Conservation (phyloP, 2,329 filamentous ascomycete species). For the Pyrenophora seminiperda region DNA sequence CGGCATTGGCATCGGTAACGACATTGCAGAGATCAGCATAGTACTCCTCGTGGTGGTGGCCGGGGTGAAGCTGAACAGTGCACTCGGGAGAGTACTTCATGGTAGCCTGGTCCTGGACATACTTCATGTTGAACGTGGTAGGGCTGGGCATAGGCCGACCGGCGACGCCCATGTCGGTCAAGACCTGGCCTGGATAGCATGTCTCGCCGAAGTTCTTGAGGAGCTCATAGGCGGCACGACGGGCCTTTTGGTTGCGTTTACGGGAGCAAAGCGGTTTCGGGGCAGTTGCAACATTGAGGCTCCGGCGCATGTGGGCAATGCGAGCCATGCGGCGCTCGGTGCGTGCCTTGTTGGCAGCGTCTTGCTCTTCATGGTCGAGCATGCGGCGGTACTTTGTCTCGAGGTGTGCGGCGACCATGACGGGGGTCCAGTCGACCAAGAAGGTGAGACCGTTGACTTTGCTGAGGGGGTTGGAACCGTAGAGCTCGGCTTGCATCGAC, state of each 20-base stretch:
- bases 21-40: background rate
- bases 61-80: background rate
- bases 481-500: constrained; percentile 25
- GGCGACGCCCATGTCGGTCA: too few relatives aligned
- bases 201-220: background rate
- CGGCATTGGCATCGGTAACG: background rate
- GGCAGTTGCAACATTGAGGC: background rate
- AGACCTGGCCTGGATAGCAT: too few relatives aligned
- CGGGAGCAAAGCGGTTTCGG: too few relatives aligned
- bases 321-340: constrained; percentile 12
- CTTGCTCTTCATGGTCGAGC: constrained; percentile 29
- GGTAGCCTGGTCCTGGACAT: background rate
- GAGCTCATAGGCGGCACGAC: background rate
- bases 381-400: constrained; percentile 35
- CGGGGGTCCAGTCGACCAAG: constrained; percentile 28
- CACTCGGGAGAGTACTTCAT: background rate
- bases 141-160: background rate
- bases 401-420: constrained; percentile 34
- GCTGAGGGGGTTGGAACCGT: constrained; percentile 15
- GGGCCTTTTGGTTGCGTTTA: too few relatives aligned
- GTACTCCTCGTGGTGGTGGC: background rate
- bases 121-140: background rate
- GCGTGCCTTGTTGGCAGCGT: constrained; percentile 8
- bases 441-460: constrained; percentile 28
- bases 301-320: background rate